Conservation (phyloP, 495 filamentous ascomycete species). For the Aspergillus diversus region DNA sequence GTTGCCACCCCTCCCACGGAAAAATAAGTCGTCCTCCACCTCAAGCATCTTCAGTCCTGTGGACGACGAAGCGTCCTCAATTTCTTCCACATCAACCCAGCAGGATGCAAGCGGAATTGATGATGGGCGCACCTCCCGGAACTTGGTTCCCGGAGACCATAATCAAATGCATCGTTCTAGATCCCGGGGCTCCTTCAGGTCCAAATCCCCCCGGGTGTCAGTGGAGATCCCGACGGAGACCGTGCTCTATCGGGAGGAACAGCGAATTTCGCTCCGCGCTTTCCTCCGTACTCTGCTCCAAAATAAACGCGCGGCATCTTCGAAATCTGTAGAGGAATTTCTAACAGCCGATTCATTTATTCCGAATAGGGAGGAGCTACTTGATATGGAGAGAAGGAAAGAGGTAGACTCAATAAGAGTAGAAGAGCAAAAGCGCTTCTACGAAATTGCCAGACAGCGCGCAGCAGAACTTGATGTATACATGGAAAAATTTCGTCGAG, state of each 20-base stretch:
- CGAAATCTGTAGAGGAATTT: conserved; percentile 81
- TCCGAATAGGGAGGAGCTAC: conserved; percentile 77
- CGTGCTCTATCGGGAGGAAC: conserved; percentile 82
- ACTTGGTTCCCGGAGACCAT: conserved; percentile 27
- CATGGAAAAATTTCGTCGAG: conserved; percentile 84
- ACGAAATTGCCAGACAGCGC: conserved; percentile 89
- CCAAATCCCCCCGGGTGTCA: conserved; percentile 55
- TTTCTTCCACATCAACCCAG: conserved; percentile 76
- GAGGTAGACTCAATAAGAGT: conserved; percentile 84
- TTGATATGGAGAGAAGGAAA: conserved; percentile 78
- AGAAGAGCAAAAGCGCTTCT: conserved; percentile 91
- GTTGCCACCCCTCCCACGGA: conserved; percentile 82
- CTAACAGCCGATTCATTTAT: conserved; percentile 68
- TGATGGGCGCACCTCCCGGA: conserved; percentile 36
- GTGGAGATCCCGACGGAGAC: conserved; percentile 48
- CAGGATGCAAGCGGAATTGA: conserved; percentile 38
- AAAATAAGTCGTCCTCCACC: conserved; percentile 77
- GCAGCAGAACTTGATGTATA: conserved; percentile 94
- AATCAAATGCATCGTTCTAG: conserved; percentile 36
- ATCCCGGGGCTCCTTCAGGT: conserved; percentile 42
- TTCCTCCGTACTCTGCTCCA: conserved; percentile 83
- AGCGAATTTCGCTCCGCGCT: conserved; percentile 88
- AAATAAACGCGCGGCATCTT: conserved; percentile 79
- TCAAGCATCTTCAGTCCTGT: conserved; percentile 57
- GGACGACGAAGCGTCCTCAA: conserved; percentile 72